Evolutionary conservation across 148 eudicot genomes (phyloP).

Genomic region (Hydrangea macrophylla): DNA sequence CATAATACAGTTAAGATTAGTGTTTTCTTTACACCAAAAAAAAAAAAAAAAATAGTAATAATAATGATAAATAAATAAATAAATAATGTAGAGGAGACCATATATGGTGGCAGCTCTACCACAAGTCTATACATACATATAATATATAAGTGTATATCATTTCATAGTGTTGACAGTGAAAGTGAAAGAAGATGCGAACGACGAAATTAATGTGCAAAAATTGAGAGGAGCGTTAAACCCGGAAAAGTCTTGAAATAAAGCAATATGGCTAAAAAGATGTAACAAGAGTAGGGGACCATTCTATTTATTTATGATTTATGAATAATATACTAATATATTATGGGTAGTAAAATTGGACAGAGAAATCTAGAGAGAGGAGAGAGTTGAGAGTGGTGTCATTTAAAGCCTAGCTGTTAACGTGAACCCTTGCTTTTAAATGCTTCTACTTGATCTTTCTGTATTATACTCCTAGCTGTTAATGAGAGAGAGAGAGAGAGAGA

Average conservation of each 20-base stretch:
- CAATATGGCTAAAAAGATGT: background rate
- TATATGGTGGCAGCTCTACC: no score
- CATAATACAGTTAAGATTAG: no score
- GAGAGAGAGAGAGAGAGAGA: background rate
- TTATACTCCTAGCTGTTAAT: conserved; percentile 19
- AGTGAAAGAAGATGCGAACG: background rate
- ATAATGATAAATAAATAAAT: no score
- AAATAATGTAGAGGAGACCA: no score
- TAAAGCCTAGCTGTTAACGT: conserved; percentile 17
- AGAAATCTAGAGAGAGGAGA: no score
- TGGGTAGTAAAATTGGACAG: no score
- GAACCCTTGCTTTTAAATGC: conserved; percentile 8
- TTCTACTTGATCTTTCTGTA: conserved; percentile 10
- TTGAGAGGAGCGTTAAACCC: background rate
- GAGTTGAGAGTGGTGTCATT: conserved; percentile 15
- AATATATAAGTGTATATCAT: no score
- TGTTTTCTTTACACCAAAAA: no score
- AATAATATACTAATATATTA: background rate
- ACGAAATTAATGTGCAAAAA: background rate
- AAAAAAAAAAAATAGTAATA: no score
- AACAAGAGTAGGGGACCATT: background rate
- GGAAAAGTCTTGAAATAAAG: background rate
- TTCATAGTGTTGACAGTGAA: no score
- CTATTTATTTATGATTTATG: no score
- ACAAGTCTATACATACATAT: no score